These are phyloP conservation scores for Achaetomium macrosporum DNA, from an alignment of 2,329 filamentous ascomycete species.

Conservation along the genomic window DNA sequence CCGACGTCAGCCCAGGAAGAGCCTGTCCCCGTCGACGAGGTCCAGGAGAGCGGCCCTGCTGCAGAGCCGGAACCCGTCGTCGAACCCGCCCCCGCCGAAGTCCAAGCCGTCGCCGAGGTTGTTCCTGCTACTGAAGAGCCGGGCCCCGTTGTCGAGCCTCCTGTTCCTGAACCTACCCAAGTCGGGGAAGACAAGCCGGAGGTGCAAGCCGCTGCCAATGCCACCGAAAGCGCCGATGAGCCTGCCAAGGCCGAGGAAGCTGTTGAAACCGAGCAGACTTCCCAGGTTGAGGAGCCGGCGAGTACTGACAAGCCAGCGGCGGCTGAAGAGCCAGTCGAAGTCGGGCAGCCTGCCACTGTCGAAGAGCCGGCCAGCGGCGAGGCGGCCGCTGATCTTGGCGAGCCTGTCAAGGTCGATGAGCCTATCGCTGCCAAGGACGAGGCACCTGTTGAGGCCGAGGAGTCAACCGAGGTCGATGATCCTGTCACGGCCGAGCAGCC, in stretches of 20 bases:
- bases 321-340: not conserved
- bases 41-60: not conserved
- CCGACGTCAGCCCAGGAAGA: not conserved
- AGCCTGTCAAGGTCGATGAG: not conserved
- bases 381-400: not conserved
- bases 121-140: not conserved
- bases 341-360: not conserved
- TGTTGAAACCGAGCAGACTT: not conserved
- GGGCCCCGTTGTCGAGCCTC: not conserved
- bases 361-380: conserved; percentile 5
- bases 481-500: not conserved
- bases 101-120: conserved; percentile 6
- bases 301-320: not conserved
- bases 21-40: not conserved
- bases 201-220: not conserved
- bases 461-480: not conserved
- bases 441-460: conserved; percentile 6
- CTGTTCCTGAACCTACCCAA: conserved; percentile 8
- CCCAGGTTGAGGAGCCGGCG: not conserved
- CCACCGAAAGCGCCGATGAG: conserved; percentile 1
- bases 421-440: too few relatives aligned
- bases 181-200: not conserved
- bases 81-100: not conserved
- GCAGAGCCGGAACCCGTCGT: not conserved
- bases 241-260: conserved; percentile 7